Conservation (phyloP, 1,284 basidiomycete species). For the Apiotrichum domesticum region DNA sequence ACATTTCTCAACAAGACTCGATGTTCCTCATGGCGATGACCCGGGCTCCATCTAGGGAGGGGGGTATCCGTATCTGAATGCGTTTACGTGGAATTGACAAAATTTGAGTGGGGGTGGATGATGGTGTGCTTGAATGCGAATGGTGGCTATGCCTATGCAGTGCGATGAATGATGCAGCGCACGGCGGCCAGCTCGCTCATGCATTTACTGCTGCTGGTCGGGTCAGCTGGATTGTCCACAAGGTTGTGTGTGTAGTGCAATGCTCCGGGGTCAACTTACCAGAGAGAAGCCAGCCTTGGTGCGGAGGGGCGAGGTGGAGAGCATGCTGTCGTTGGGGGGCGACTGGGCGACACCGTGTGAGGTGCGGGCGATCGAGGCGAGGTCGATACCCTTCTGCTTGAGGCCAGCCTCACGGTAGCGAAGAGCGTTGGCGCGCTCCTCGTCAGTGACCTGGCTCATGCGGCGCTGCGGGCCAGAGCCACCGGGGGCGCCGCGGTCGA, state of each 20-base stretch:
- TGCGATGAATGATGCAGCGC: conserved; percentile 1
- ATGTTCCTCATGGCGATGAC: neutral
- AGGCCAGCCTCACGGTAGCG: conserved; percentile 38
- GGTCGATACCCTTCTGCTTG: conserved; percentile 54
- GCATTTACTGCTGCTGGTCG: conserved; percentile 3
- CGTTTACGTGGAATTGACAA: conserved; percentile 7
- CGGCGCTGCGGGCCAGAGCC: conserved; percentile 26
- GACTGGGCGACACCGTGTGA: conserved; percentile 65
- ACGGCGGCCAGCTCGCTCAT: neutral
- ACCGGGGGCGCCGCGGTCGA: conserved; percentile 13
- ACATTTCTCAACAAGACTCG: neutral
- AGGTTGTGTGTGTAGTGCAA: too few relatives aligned
- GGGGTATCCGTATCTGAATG: conserved; percentile 1
- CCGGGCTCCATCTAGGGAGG: conserved; percentile 1
- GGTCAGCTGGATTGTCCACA: too few relatives aligned
- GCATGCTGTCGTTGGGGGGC: conserved; percentile 49
- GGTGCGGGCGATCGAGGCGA: conserved; percentile 71
- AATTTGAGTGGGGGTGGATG: neutral
- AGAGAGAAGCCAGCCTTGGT: conserved; percentile 31
- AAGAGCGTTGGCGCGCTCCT: conserved; percentile 55
- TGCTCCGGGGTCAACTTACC: conserved; percentile 10
- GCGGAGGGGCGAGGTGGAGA: conserved; percentile 47
- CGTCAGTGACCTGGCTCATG: conserved; percentile 52
- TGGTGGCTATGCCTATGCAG: neutral
- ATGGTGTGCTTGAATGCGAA: neutral